Percentiles rank a stretch among this genome's conserved stretches.
phyloP scores from a whole-genome alignment of 805 yeast genomes.

The Barnettozyma sp. region DNA sequence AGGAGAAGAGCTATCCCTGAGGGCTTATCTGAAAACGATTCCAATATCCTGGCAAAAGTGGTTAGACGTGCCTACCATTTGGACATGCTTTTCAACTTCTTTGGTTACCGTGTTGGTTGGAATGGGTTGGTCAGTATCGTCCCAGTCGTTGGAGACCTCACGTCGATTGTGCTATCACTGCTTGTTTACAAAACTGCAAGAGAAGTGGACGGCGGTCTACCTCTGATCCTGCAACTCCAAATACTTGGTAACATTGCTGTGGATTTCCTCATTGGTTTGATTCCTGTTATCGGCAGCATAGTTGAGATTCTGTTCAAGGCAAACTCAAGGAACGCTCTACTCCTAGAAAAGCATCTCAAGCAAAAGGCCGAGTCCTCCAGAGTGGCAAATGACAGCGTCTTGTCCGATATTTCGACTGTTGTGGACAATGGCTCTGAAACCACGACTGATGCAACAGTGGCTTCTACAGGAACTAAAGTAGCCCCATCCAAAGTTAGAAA shows the following conservation, averaged over 20 bases:
- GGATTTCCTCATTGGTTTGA: slow-evolving; percentile 63
- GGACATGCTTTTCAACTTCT: slow-evolving; percentile 53
- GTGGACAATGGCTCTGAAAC: slow-evolving; percentile 1
- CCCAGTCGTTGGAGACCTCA: slow-evolving; percentile 60
- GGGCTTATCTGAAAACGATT: slow-evolving; percentile 49
- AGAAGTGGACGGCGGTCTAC: slow-evolving; percentile 59
- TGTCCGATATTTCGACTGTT: slow-evolving; percentile 1
- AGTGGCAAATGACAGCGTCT: background rate
- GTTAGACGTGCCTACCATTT: slow-evolving; percentile 56
- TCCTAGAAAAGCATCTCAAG: slow-evolving; percentile 52
- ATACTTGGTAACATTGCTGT: slow-evolving; percentile 57
- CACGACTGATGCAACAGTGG: slow-evolving; percentile 1
- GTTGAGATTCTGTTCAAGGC: slow-evolving; percentile 68
- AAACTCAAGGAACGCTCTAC: slow-evolving; percentile 62
- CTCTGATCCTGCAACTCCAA: slow-evolving; percentile 41
- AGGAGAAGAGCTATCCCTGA: slow-evolving; percentile 41
- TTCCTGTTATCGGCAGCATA: slow-evolving; percentile 73
- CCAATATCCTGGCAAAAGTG: slow-evolving; percentile 40
- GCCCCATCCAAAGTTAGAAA: slow-evolving; percentile 7
- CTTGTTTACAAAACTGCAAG: slow-evolving; percentile 36
- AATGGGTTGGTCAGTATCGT: slow-evolving; percentile 58
- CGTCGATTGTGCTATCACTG: slow-evolving; percentile 46
- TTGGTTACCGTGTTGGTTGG: slow-evolving; percentile 67
- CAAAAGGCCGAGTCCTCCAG: slow-evolving; percentile 11
- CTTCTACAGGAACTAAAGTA: slow-evolving; percentile 2